These are phyloP conservation scores for Teratosphaeria pseudoeucalypti DNA, from an alignment of 2,329 filamentous ascomycete genomes.

Conservation along the genomic window DNA sequence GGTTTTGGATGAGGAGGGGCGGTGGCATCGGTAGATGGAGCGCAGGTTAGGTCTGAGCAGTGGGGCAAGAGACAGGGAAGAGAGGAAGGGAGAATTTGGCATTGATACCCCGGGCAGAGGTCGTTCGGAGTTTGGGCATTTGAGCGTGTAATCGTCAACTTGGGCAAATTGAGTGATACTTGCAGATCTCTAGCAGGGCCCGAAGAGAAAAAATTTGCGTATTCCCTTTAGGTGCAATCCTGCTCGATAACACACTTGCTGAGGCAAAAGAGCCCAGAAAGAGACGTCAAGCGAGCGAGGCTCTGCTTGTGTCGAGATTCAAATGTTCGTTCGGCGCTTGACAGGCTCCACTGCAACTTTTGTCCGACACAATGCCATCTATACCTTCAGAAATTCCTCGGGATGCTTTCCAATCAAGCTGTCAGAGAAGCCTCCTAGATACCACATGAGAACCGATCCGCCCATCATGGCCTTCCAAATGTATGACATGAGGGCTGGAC, in stretches of 20 bases:
- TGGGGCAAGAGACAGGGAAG: too few species aligned
- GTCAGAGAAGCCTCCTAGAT: background rate
- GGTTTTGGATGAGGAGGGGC: constrained; percentile 19
- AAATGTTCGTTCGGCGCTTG: background rate
- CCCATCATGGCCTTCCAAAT: background rate
- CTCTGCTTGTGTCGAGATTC: too few species aligned
- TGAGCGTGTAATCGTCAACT: background rate
- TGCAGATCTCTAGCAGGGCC: too few species aligned
- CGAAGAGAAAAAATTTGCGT: too few species aligned
- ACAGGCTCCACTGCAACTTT: background rate
- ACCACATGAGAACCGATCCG: background rate
- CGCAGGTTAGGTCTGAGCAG: background rate
- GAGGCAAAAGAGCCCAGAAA: background rate
- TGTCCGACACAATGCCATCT: background rate
- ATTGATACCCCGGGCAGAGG: background rate
- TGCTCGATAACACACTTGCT: too few species aligned
- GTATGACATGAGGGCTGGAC: too few species aligned
- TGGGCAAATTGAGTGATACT: too few species aligned
- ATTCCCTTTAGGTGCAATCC: too few species aligned
- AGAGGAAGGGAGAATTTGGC: background rate
- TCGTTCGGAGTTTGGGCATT: background rate
- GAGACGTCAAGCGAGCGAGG: background rate
- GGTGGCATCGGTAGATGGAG: constrained; percentile 17
- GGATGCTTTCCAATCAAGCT: background rate
- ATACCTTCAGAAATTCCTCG: background rate